phyloP scores from a whole-genome alignment of 805 yeast species.

The Kazachstania africana region DNA sequence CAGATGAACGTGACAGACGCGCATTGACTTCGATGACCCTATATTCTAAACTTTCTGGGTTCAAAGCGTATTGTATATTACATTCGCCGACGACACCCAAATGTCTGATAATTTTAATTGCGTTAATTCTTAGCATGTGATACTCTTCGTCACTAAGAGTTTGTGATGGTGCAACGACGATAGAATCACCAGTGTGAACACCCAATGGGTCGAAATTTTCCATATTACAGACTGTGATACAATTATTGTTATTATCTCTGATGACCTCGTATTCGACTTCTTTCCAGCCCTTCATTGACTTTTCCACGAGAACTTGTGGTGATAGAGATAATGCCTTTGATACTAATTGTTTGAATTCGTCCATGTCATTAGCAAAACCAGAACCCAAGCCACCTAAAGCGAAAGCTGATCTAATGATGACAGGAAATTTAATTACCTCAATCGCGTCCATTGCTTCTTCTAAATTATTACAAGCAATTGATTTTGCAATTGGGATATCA shows the following conservation, averaged over 20 bases:
- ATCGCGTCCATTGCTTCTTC: slow-evolving; percentile 94
- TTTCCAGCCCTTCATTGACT: slow-evolving; percentile 97
- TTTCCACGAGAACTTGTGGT: slow-evolving; percentile 93
- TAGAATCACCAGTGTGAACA: slow-evolving; percentile 97
- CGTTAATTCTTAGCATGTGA: slow-evolving; percentile 96
- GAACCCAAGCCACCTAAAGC: slow-evolving; percentile 97
- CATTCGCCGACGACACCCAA: slow-evolving; percentile 99
- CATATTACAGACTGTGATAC: slow-evolving; percentile 98
- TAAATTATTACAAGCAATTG: slow-evolving; percentile 86
- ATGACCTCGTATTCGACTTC: slow-evolving; percentile 98
- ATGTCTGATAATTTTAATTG: slow-evolving; percentile 93
- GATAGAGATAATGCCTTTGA: slow-evolving; percentile 81
- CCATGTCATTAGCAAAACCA: slow-evolving; percentile 80
- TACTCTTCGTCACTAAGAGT: slow-evolving; percentile 94
- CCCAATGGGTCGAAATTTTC: slow-evolving; percentile 98
- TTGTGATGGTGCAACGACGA: slow-evolving; percentile 97
- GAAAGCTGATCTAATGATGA: slow-evolving; percentile 93
- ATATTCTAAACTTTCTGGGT: slow-evolving; percentile 91
- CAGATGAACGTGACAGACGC: slow-evolving; percentile 91
- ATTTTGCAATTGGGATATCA: slow-evolving; percentile 91
- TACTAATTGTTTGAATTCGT: slow-evolving; percentile 76
- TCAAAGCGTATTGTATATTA: slow-evolving; percentile 93
- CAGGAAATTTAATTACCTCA: slow-evolving; percentile 78
- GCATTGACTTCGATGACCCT: slow-evolving; percentile 97
- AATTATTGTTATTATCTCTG: slow-evolving; percentile 89